These are phyloP conservation scores for Castanea crenata DNA, from an alignment of 306 rosid species.

Conservation along the genomic window DNA sequence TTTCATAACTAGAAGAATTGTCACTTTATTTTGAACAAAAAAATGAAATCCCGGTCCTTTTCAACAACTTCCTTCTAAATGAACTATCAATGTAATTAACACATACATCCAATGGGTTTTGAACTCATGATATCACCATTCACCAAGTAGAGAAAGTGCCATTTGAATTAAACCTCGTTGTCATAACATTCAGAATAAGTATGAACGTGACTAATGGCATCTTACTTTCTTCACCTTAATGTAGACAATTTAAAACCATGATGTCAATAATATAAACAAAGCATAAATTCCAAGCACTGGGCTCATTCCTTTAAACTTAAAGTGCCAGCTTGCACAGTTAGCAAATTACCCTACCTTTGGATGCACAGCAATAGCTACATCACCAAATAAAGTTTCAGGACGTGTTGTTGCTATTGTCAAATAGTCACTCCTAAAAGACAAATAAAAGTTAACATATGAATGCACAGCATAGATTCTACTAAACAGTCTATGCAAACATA, in stretches of 20 bases:
- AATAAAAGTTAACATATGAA: slow-evolving; percentile 12
- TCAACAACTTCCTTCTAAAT: too few species aligned
- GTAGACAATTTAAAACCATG: not conserved
- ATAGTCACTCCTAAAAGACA: slow-evolving; percentile 63
- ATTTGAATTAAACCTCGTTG: too few species aligned
- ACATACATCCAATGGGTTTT: too few species aligned
- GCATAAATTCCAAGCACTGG: not conserved
- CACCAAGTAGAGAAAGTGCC: too few species aligned
- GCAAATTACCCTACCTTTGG: slow-evolving; percentile 61
- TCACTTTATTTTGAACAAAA: too few species aligned
- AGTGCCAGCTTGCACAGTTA: slow-evolving; percentile 2
- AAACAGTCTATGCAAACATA: not conserved
- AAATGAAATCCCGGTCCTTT: too few species aligned
- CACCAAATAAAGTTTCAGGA: slow-evolving; percentile 96
- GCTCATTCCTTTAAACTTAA: not conserved
- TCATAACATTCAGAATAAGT: too few species aligned
- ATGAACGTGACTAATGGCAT: too few species aligned
- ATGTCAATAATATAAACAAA: not conserved
- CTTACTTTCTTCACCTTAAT: too few species aligned
- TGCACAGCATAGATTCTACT: slow-evolving; percentile 7
- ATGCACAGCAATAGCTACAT: slow-evolving; percentile 92
- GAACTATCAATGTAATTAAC: too few species aligned
- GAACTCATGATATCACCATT: too few species aligned
- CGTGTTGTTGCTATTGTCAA: slow-evolving; percentile 95
- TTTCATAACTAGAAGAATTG: too few species aligned